Evolutionary conservation across 768 basidiomycete species (phyloP).

Genomic region (Podaxis pistillaris): DNA sequence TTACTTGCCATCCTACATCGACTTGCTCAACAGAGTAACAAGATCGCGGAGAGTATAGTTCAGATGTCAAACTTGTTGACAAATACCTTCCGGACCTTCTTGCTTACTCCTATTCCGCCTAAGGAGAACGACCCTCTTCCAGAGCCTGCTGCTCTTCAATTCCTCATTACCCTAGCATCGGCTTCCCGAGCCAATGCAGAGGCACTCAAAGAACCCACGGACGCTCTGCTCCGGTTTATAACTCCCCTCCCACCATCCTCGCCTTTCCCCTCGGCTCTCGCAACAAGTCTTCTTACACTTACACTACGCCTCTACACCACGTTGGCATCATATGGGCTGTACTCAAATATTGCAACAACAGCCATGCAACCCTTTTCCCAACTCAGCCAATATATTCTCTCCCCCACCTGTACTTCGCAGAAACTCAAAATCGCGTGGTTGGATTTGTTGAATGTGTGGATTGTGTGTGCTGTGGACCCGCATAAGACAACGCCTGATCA

Average conservation of each 20-base stretch:
- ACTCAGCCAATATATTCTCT: conserved; percentile 47
- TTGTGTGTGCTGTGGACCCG: conserved; percentile 82
- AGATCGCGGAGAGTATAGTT: conserved; percentile 49
- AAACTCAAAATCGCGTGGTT: conserved; percentile 51
- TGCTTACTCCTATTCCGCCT: conserved; percentile 51
- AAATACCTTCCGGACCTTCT: conserved; percentile 51
- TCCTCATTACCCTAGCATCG: conserved; percentile 54
- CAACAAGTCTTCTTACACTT: conserved; percentile 46
- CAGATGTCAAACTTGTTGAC: conserved; percentile 51
- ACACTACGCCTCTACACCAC: conserved; percentile 63
- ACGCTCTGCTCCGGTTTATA: conserved; percentile 73
- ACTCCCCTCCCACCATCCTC: conserved; percentile 49
- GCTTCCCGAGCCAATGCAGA: conserved; percentile 71
- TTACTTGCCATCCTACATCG: conserved; percentile 60
- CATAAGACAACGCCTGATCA: conserved; percentile 85
- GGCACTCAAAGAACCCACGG: conserved; percentile 52
- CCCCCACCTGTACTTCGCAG: conserved; percentile 33
- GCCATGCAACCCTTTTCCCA: conserved; percentile 55
- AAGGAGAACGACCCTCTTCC: conserved; percentile 34
- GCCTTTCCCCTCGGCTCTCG: conserved; percentile 39
- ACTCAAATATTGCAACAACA: conserved; percentile 64
- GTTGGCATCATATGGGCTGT: conserved; percentile 79
- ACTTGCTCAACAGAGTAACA: conserved; percentile 58
- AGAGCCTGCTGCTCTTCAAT: conserved; percentile 50
- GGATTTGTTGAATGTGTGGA: conserved; percentile 68